Conservation (phyloP, 1,139 yeast species). For the Taphrina sp. region DNA sequence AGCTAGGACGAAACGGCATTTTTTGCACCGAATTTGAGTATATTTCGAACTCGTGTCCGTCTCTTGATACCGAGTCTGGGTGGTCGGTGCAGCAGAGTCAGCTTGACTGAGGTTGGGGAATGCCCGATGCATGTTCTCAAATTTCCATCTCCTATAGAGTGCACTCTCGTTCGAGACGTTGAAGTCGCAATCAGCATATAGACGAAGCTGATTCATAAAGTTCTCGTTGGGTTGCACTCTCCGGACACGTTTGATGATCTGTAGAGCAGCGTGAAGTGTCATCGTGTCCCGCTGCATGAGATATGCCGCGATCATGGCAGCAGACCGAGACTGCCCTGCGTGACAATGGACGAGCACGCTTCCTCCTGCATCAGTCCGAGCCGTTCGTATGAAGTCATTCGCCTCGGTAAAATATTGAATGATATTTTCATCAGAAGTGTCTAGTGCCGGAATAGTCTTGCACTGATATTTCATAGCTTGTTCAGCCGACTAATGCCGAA, state of each 20-base stretch:
- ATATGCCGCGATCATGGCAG: slow-evolving; percentile 68
- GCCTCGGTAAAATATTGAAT: slow-evolving; percentile 60
- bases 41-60: slow-evolving; percentile 12
- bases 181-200: slow-evolving; percentile 57
- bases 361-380: slow-evolving; percentile 47
- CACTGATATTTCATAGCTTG: slow-evolving; percentile 1
- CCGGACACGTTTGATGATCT: slow-evolving; percentile 66
- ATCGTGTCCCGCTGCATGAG: slow-evolving; percentile 71
- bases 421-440: slow-evolving; percentile 50
- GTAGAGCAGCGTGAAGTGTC: slow-evolving; percentile 59
- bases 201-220: slow-evolving; percentile 67
- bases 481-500: not conserved
- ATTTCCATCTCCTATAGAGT: slow-evolving; percentile 54
- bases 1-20: slow-evolving; percentile 42
- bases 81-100: not conserved
- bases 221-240: slow-evolving; percentile 71
- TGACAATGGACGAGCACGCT: slow-evolving; percentile 47
- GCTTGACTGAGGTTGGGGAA: not conserved
- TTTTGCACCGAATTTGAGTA: slow-evolving; percentile 42
- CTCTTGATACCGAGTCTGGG: slow-evolving; percentile 1
- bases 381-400: slow-evolving; percentile 64
- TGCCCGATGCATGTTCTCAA: slow-evolving; percentile 35
- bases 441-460: slow-evolving; percentile 6
- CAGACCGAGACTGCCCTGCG: slow-evolving; percentile 86
- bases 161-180: slow-evolving; percentile 46